Base-by-base conservation (phyloP, 306 rosid genomes). In the Psophocarpus tetragonolobus region DNA sequence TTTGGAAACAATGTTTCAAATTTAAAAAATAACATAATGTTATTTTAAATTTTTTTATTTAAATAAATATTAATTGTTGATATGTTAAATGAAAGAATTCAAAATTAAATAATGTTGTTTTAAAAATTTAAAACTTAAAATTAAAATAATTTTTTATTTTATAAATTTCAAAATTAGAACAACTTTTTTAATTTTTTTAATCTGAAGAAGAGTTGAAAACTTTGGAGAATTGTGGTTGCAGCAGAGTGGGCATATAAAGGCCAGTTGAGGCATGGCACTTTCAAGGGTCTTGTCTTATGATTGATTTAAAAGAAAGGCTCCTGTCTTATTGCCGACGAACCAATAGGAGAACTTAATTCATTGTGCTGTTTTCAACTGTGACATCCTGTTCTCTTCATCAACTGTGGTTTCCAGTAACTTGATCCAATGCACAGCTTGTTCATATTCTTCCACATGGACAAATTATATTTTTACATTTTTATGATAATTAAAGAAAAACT, bases 401-500 rank as follows among this genome's bases (percentile, higher is more conserved):
- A 79, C 83, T 71, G 73, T 71, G 73, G 78, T 62, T 71, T 71
- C 77, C 83, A 79, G n/a, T n/a, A n/a, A 45, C 79, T 61, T 26
- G 6, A 50, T 39, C 61, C 60, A 50, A 63, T 71, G 26, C 38
- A 80, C 65, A 73, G 62, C 70, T 54, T 32, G 12, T 41, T 44
- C 23, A 67, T 50, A 81, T 74, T 74, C 84, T 73, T 74, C 6
- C 78, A 23, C 18, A 26, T 12, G 0, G 2, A 0, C 1, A 44
- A 44, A 14, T 4, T 44, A 44, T 13, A 42, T 38, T 38, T 38
- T 1, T 38, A 0, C 8, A 42, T 44, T 44, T 44, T 4, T 44
- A 41, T 44, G 4, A 44, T 44, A 44, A 44, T 1, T 29, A 29
- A 29, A 29, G 4, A 29, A 29, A 29, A 29, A 45, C 12, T 45